phyloP scores from a whole-genome alignment of 192 early-diverging fungal species.

The Backusella morwellensis region DNA sequence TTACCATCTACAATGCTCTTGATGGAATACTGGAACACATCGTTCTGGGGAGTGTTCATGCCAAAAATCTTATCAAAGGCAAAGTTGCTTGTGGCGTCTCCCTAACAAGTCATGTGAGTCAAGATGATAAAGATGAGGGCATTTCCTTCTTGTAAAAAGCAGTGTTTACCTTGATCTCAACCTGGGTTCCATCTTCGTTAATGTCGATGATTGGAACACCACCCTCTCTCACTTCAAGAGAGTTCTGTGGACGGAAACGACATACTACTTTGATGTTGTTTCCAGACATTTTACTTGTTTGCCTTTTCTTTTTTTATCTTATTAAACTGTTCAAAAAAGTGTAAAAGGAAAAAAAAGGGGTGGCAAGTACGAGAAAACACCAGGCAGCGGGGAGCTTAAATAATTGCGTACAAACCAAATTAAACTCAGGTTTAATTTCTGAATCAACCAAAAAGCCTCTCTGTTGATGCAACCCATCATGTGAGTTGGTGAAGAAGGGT shows the following conservation, averaged over 20 bases:
- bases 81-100: conserved; percentile 52
- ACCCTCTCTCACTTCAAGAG: conserved; percentile 86
- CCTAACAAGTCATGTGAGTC: background rate
- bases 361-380: conserved; percentile 15
- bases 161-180: conserved; percentile 34
- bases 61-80: conserved; percentile 95
- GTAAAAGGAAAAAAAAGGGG: conserved; percentile 12
- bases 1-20: conserved; percentile 88
- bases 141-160: conserved; percentile 23
- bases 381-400: background rate
- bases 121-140: conserved; percentile 43
- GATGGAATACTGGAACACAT: conserved; percentile 91
- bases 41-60: conserved; percentile 73
- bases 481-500: background rate
- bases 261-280: conserved; percentile 97
- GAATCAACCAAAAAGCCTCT: background rate
- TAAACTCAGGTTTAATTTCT: background rate
- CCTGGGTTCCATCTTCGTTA: conserved; percentile 70
- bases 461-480: background rate
- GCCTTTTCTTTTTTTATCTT: background rate
- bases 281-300: conserved; percentile 48
- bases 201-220: conserved; percentile 84
- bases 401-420: background rate
- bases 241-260: conserved; percentile 96
- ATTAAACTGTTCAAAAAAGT: conserved; percentile 9